Percentiles rank a stretch among this genome's conserved stretches.
Conservation (phyloP, 495 filamentous ascomycete species). For the Neurospora hispaniola region DNA sequence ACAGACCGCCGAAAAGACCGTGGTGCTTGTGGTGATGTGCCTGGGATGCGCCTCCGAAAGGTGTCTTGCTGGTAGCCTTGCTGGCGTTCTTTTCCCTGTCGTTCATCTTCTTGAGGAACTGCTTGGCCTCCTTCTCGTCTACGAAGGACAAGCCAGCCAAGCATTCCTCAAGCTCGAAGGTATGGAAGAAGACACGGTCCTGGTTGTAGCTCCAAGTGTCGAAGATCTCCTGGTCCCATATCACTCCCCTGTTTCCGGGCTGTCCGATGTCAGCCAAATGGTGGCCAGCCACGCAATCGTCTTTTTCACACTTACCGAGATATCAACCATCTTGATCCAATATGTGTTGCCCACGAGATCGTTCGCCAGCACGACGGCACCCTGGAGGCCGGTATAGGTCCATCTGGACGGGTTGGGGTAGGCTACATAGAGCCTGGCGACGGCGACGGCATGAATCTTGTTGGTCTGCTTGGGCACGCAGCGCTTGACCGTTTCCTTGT, state of each 20-base stretch:
- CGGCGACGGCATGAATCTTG: conserved; percentile 90
- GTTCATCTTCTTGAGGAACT: conserved; percentile 89
- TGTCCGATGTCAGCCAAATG: conserved; percentile 26
- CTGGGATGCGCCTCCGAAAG: conserved; percentile 54
- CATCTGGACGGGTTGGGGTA: conserved; percentile 80
- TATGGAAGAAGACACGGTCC: conserved; percentile 93
- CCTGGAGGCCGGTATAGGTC: conserved; percentile 90
- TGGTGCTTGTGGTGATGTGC: conserved; percentile 31
- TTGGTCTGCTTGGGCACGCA: conserved; percentile 83
- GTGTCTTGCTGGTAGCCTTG: conserved; percentile 68
- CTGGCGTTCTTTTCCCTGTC: conserved; percentile 88
- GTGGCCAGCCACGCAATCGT: not conserved
- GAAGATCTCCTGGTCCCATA: conserved; percentile 98
- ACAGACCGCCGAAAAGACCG: conserved; percentile 51
- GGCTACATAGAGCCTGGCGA: conserved; percentile 88
- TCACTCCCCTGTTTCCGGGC: conserved; percentile 74
- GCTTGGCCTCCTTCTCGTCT: conserved; percentile 93
- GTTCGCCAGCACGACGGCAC: conserved; percentile 86
- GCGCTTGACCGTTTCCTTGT: conserved; percentile 88
- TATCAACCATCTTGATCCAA: conserved; percentile 94
- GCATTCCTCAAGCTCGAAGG: conserved; percentile 88
- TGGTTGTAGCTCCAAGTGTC: conserved; percentile 91
- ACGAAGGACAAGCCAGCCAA: conserved; percentile 82
- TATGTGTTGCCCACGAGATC: conserved; percentile 90
- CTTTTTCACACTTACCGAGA: conserved; percentile 56